Evolutionary conservation across 1,284 basidiomycete species (phyloP).

Genomic region (Ceraceosorus guamensis): DNA sequence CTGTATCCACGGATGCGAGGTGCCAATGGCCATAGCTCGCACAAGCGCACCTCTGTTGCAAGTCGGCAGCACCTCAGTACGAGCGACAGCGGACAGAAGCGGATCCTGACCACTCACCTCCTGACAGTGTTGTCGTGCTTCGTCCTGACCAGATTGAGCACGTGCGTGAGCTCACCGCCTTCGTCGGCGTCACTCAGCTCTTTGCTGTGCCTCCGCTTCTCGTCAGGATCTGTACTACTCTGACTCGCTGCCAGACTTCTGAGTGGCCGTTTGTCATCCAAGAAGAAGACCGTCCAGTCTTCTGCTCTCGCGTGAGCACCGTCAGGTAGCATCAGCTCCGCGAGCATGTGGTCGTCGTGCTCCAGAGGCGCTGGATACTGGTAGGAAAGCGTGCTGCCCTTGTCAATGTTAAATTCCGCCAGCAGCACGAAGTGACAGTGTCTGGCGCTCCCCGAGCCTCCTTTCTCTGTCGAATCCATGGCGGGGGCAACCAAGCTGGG

Average conservation of each 20-base stretch:
- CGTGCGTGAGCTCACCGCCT: conserved; percentile 55
- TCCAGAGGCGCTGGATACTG: conserved; percentile 33
- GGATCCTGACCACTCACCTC: conserved; percentile 55
- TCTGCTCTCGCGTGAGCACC: conserved; percentile 87
- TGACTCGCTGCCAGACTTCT: background rate
- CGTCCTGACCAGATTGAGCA: conserved; percentile 88
- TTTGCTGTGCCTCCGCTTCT: background rate
- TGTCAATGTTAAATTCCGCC: conserved; percentile 44
- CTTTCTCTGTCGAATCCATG: no score
- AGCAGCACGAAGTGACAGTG: conserved; percentile 36
- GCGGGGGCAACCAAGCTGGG: no score
- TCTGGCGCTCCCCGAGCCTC: no score
- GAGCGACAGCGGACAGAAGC: conserved; percentile 52
- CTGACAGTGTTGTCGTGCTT: conserved; percentile 82
- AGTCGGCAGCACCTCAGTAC: conserved; percentile 35
- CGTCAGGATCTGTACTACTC: background rate
- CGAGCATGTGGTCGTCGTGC: conserved; percentile 54
- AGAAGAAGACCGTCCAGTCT: conserved; percentile 97
- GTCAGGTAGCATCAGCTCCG: conserved; percentile 96
- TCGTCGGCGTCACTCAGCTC: background rate
- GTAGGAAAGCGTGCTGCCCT: conserved; percentile 34
- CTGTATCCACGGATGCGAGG: conserved; percentile 88
- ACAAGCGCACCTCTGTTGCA: conserved; percentile 75
- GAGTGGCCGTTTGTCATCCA: conserved; percentile 44
- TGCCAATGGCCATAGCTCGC: conserved; percentile 92